Percentiles rank a stretch among this genome's conserved stretches.
These are phyloP conservation scores for Fusarium anguioides DNA, from an alignment of 2,329 filamentous ascomycete species.

Conservation along the genomic window DNA sequence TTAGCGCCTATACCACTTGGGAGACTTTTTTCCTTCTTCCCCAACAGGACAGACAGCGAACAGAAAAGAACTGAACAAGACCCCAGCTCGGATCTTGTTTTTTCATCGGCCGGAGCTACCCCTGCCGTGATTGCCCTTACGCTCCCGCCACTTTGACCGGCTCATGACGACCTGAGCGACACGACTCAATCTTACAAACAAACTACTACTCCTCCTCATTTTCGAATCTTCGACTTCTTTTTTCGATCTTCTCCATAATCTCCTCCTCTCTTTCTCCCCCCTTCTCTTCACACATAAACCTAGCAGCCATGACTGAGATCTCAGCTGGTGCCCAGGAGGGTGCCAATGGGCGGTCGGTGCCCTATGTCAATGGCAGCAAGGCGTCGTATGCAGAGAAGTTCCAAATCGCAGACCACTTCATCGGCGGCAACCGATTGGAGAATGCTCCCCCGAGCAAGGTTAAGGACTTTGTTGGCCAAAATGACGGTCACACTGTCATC, in stretches of 20 bases:
- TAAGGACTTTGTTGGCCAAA: slow-evolving; percentile 91
- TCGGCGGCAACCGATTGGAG: slow-evolving; percentile 89
- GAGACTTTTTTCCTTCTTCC: slow-evolving; percentile 27
- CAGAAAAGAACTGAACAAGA: too few species aligned
- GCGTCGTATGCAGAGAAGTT: slow-evolving; percentile 82
- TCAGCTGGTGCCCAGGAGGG: slow-evolving; percentile 54
- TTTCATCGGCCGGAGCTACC: slow-evolving; percentile 45
- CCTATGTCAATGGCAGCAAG: slow-evolving; percentile 67
- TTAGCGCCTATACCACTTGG: slow-evolving; percentile 43
- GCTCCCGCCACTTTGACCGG: slow-evolving; percentile 35
- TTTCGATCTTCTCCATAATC: slow-evolving; percentile 34
- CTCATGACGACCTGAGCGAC: slow-evolving; percentile 47
- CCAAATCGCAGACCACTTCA: slow-evolving; percentile 91
- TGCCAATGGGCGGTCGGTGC: slow-evolving; percentile 61
- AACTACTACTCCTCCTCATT: slow-evolving; percentile 24
- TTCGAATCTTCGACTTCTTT: slow-evolving; percentile 23
- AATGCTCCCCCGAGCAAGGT: slow-evolving; percentile 86
- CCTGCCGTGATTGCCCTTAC: slow-evolving; percentile 36
- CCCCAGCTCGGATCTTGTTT: slow-evolving; percentile 27
- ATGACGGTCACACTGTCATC: slow-evolving; percentile 97
- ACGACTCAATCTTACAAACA: slow-evolving; percentile 32
- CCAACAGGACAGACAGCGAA: slow-evolving; percentile 31
- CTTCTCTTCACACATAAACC: slow-evolving; percentile 36
- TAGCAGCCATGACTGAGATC: slow-evolving; percentile 61
- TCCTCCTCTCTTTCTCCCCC: slow-evolving; percentile 12